These are phyloP conservation scores for Triangularia setosa DNA, from an alignment of 2,329 filamentous ascomycete genomes.

Conservation along the genomic window DNA sequence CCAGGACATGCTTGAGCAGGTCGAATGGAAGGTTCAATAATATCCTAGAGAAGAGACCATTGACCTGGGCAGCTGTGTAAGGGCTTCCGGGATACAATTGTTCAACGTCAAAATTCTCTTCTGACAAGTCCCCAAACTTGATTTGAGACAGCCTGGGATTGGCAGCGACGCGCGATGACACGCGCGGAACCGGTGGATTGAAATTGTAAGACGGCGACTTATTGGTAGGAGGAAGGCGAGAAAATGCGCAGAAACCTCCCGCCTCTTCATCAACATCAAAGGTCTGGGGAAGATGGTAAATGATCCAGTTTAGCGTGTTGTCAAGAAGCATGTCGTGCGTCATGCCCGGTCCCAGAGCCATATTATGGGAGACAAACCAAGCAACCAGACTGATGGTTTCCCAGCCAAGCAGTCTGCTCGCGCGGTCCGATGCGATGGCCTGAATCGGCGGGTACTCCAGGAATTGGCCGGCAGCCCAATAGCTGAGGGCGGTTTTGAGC, in stretches of 20 bases:
- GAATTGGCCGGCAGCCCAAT: constrained; percentile 23
- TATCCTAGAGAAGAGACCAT: constrained; percentile 55
- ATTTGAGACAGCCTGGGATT: constrained; percentile 28
- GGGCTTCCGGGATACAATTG: constrained; percentile 30
- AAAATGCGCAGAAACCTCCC: constrained; percentile 28
- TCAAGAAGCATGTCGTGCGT: constrained; percentile 43
- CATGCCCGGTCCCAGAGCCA: constrained; percentile 5
- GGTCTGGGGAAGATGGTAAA: constrained; percentile 45
- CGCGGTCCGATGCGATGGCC: constrained; percentile 21
- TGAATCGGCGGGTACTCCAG: constrained; percentile 21
- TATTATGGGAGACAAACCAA: constrained; percentile 32
- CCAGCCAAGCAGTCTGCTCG: constrained; percentile 28
- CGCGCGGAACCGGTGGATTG: constrained; percentile 19
- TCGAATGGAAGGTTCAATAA: constrained; percentile 67
- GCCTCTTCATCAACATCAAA: constrained; percentile 49
- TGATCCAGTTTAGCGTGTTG: constrained; percentile 46
- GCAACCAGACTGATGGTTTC: constrained; percentile 28
- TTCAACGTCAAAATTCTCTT: constrained; percentile 11
- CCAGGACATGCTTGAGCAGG: constrained; percentile 61
- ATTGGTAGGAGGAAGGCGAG: constrained; percentile 24
- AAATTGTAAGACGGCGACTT: constrained; percentile 7
- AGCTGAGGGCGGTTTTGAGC: constrained; percentile 25
- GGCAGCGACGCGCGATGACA: constrained; percentile 13
- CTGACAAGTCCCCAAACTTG: constrained; percentile 31
- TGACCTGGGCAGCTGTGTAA: constrained; percentile 23